A percentile compares a stretch with the other conserved stretches of the same genome.
Evolutionary conservation across 257 asterid species (phyloP).

Genomic region (Ilex aquifolium): DNA sequence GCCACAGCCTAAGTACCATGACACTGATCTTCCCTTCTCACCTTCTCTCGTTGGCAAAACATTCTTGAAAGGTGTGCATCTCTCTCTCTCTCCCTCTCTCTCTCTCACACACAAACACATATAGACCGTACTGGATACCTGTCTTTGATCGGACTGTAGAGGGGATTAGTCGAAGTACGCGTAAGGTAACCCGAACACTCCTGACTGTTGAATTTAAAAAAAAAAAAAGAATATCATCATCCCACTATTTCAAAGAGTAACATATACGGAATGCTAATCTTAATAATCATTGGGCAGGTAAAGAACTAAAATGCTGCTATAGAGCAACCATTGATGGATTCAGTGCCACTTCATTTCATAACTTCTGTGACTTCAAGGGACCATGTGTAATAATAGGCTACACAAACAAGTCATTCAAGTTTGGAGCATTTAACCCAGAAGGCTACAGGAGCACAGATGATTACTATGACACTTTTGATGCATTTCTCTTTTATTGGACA

Average conservation of each 20-base stretch:
- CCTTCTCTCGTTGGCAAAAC: constrained; percentile 57
- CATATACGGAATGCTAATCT: no score
- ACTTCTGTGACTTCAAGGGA: constrained; percentile 77
- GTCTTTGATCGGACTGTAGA: no score
- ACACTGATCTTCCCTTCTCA: constrained; percentile 59
- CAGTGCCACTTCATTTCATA: constrained; percentile 72
- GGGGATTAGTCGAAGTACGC: no score
- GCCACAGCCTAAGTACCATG: constrained; percentile 45
- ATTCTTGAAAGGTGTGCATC: constrained; percentile 53
- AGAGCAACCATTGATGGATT: constrained; percentile 80
- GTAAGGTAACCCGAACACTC: no score
- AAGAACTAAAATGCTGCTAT: constrained; percentile 79
- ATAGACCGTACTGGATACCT: no score
- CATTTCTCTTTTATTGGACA: constrained; percentile 77
- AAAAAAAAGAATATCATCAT: no score
- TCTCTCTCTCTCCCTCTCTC: background rate
- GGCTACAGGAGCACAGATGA: constrained; percentile 93
- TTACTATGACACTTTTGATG: constrained; percentile 74
- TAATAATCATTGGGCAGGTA: constrained; percentile 27
- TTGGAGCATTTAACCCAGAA: constrained; percentile 88
- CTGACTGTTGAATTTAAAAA: no score
- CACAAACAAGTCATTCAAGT: constrained; percentile 55
- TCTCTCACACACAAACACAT: background rate
- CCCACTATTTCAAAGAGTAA: no score
- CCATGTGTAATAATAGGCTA: constrained; percentile 82